Percentiles rank a stretch among this genome's conserved stretches.
Evolutionary conservation across 805 yeast genomes (phyloP).

Genomic region (Tetrapisispora fleetii): DNA sequence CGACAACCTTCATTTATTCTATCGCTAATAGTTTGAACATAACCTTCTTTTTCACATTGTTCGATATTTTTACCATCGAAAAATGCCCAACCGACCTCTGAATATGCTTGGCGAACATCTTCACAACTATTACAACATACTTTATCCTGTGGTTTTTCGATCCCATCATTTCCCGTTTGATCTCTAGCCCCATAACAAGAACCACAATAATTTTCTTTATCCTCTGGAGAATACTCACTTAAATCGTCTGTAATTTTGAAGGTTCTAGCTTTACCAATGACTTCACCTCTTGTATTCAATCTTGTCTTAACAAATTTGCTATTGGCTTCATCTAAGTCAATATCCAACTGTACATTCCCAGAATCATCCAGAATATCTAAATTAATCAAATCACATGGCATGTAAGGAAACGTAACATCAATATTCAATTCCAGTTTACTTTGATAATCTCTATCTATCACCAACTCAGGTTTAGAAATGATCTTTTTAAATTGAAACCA

Average conservation of each 20-base stretch:
- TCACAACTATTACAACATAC: constrained; percentile 81
- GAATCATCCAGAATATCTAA: constrained; percentile 83
- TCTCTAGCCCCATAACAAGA: constrained; percentile 80
- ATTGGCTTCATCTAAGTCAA: constrained; percentile 42
- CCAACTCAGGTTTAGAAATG: constrained; percentile 69
- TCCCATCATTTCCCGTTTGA: constrained; percentile 39
- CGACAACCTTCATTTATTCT: constrained; percentile 81
- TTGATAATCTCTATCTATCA: constrained; percentile 75
- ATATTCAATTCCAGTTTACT: constrained; percentile 66
- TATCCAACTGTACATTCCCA: constrained; percentile 62
- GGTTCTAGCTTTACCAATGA: constrained; percentile 33
- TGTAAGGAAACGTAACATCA: constrained; percentile 71
- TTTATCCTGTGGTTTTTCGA: constrained; percentile 30
- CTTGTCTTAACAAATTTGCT: constrained; percentile 68
- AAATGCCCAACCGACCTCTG: constrained; percentile 74
- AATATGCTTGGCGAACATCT: constrained; percentile 72
- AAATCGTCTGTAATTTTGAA: constrained; percentile 34
- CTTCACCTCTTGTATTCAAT: constrained; percentile 41
- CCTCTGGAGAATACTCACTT: constrained; percentile 29
- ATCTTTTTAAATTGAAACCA: constrained; percentile 64
- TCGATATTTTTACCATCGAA: constrained; percentile 78
- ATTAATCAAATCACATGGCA: constrained; percentile 77
- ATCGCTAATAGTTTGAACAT: constrained; percentile 50
- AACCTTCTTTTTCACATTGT: constrained; percentile 87
- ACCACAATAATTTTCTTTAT: constrained; percentile 52